Conservation (phyloP, 129 eudicot species). For the Smallanthus sonchifolius region DNA sequence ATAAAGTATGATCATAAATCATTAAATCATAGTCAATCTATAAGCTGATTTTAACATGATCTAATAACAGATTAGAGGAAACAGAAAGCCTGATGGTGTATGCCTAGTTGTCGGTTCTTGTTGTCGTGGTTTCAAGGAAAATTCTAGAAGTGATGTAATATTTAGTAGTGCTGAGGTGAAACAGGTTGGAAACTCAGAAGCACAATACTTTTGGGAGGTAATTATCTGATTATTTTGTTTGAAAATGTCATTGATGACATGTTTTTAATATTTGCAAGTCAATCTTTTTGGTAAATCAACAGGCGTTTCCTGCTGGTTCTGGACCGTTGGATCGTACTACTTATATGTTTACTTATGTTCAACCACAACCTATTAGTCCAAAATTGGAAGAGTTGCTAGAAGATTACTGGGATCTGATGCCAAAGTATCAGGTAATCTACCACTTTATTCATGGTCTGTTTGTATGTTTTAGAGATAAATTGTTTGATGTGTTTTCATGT, state of each 20-base stretch:
- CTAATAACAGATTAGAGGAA: conserved; percentile 62
- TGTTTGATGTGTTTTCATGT: neutral
- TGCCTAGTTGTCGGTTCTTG: conserved; percentile 98
- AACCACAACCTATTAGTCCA: conserved; percentile 85
- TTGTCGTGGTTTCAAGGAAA: conserved; percentile 75
- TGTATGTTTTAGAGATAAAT: neutral
- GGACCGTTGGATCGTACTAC: conserved; percentile 91
- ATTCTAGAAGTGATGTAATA: conserved; percentile 79
- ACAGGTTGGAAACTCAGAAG: conserved; percentile 70
- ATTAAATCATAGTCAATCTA: neutral
- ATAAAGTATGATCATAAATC: neutral
- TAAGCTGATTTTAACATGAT: conserved; percentile 3
- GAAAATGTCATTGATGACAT: neutral
- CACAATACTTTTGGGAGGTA: conserved; percentile 98
- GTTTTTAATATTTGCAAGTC: neutral
- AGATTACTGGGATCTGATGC: conserved; percentile 96
- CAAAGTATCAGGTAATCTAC: conserved; percentile 71
- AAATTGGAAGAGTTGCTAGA: conserved; percentile 83
- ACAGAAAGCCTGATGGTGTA: conserved; percentile 94
- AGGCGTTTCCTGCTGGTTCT: conserved; percentile 99
- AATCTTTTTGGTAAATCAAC: conserved; percentile 14
- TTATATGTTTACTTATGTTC: conserved; percentile 88
- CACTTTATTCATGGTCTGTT: neutral
- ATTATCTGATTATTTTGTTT: neutral
- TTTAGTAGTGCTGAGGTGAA: conserved; percentile 69